Base-by-base conservation (phyloP, 345 rosid species). In the Adansonia digitata region DNA sequence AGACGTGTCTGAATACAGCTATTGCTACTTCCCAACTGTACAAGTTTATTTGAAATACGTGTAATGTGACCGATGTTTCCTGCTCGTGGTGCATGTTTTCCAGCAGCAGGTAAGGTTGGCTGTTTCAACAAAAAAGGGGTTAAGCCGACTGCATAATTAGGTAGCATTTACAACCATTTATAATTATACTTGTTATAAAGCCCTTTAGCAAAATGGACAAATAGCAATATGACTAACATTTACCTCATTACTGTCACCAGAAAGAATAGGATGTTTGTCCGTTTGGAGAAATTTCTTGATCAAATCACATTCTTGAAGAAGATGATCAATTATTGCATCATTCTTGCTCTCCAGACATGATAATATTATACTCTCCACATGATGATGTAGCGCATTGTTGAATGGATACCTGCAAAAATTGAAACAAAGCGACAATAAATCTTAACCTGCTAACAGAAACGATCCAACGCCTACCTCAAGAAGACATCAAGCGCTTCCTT, bases 331-430 rank as follows among this genome's bases (percentile, higher is more conserved):
- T 84, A 91, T 81, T 27, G 77, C 51, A 10, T 85, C 86, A 31
- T 83, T 88, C 86, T 86, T 93, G 75, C 85, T 89, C 80, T 93
- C 97, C 86, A 92, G 79, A 81, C 99, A 96, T 20, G 97, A 91
- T 53, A 85, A 74, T 75, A 93, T 79, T 69, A 93, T 88, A 80
- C 91, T 96, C 83, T 95, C 99, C 52, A 92, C 95, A 68, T 93
- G 98, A 85, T 93, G 98, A 83, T 96, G 99, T 82, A 96, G 76
- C 26, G 97, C 97, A 77, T 96, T 96, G 78, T 93, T 96, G 86
- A 79, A 96, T 2, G 97, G 99, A 75, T 96, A 96, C 92, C 99
- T 96, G 83, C 80, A 85, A 42, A 56, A 77, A 74, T 76, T 65
- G 64, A 56, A 76, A 75, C 5, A 81, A 67, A 67, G 46, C 12